A percentile compares a stretch with the other conserved stretches of the same genome.
phyloP scores from a whole-genome alignment of 202 grass and related monocot genomes.

The Hordeum pubiflorum region DNA sequence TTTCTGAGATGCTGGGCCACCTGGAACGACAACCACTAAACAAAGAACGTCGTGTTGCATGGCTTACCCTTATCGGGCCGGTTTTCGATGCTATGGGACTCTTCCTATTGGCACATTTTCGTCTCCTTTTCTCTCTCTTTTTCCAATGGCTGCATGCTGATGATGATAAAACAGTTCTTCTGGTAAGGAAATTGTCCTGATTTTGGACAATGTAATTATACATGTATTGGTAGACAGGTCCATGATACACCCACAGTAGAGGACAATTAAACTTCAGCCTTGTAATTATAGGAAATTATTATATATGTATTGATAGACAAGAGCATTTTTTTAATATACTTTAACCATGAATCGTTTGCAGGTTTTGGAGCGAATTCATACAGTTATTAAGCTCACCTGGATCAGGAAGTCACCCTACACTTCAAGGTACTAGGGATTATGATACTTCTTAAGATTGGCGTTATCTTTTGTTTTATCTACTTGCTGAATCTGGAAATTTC shows the following conservation, averaged over 20 bases:
- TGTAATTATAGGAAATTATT: too few relatives aligned
- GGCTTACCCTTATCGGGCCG: constrained; percentile 67
- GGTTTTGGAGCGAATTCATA: constrained; percentile 60
- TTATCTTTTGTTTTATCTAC: neutral
- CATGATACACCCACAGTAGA: too few relatives aligned
- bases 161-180: constrained; percentile 68
- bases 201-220: neutral
- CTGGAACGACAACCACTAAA: constrained; percentile 74
- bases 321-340: neutral
- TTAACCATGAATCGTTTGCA: constrained; percentile 18
- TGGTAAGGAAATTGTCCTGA: constrained; percentile 34
- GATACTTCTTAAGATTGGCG: neutral
- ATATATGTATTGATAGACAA: too few relatives aligned
- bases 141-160: constrained; percentile 85
- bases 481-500: constrained; percentile 7
- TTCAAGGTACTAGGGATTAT: constrained; percentile 40
- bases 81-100: constrained; percentile 88
- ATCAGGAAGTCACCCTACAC: constrained; percentile 74
- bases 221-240: too few relatives aligned
- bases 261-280: too few relatives aligned
- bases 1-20: constrained; percentile 81
- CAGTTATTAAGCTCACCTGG: constrained; percentile 78
- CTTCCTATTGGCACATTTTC: constrained; percentile 82
- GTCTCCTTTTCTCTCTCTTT: constrained; percentile 76
- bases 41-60: constrained; percentile 55